Evolutionary conservation across 2,329 filamentous ascomycete species (phyloP).

Genomic region (Fusarium pininemorale): DNA sequence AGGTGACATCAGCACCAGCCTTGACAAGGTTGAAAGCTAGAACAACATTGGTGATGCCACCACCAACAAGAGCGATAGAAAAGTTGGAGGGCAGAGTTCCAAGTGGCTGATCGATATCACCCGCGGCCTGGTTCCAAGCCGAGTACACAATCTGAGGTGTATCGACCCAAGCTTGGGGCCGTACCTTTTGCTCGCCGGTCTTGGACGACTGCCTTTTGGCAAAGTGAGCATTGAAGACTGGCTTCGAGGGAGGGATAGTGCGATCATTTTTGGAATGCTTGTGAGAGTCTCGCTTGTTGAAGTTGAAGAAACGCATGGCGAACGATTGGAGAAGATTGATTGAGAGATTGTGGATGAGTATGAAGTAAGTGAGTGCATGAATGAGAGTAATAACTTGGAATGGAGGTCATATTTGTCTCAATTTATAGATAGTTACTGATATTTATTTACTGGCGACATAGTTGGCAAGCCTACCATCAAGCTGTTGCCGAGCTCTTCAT

Average conservation of each 20-base stretch:
- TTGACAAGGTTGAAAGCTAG: background rate
- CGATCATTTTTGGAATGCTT: background rate
- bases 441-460: rapidly evolving
- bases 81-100: background rate
- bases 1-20: background rate
- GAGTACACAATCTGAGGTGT: background rate
- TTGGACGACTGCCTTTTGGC: background rate
- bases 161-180: background rate
- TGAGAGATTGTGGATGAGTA: background rate
- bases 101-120: background rate
- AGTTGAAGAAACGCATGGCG: background rate
- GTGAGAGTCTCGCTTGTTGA: background rate
- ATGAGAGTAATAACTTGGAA: rapidly evolving
- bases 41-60: background rate
- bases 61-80: background rate
- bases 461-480: background rate
- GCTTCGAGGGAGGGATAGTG: background rate
- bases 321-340: background rate
- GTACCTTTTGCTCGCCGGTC: background rate
- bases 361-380: background rate
- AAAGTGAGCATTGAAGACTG: background rate
- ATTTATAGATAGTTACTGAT: background rate
- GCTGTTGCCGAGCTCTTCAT: background rate
- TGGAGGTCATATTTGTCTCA: rapidly evolving
- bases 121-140: background rate